Percentiles rank a stretch among this genome's conserved stretches.
phyloP scores from a whole-genome alignment of 2,329 filamentous ascomycete species.

The Endoconidiophora polonica region DNA sequence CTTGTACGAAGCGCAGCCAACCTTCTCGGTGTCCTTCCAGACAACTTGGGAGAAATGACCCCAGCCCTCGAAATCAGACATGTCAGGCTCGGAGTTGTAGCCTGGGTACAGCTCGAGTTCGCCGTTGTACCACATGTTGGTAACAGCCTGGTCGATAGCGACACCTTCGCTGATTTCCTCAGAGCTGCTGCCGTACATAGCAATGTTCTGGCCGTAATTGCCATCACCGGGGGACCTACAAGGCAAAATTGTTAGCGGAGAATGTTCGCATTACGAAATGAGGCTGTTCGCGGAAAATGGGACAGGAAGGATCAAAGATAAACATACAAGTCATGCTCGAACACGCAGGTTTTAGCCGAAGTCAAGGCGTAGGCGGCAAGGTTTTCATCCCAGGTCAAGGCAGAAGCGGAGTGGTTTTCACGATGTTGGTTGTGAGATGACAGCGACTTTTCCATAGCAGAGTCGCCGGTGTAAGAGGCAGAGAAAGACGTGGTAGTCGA shows the following conservation, averaged over 20 bases:
- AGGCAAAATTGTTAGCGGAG: not conserved
- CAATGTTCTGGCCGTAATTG: constrained; percentile 85
- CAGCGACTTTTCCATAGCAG: constrained; percentile 20
- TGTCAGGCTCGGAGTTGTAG: constrained; percentile 46
- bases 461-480: constrained; percentile 14
- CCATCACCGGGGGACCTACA: constrained; percentile 37
- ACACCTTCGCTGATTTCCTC: constrained; percentile 20
- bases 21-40: constrained; percentile 23
- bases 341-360: constrained; percentile 51
- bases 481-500: constrained; percentile 10
- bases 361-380: constrained; percentile 47
- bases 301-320: not conserved
- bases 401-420: constrained; percentile 55
- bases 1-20: constrained; percentile 51
- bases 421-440: constrained; percentile 81
- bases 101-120: constrained; percentile 44
- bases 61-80: constrained; percentile 45
- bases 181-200: constrained; percentile 35
- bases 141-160: constrained; percentile 51
- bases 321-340: constrained; percentile 60
- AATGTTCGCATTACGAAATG: not conserved
- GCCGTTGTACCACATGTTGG: constrained; percentile 76
- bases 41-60: constrained; percentile 36
- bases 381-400: constrained; percentile 46
- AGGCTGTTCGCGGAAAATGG: not conserved